A percentile compares a stretch with the other conserved stretches of the same genome.
Conservation (phyloP, 2,329 filamentous ascomycete species). For the Paradendryphiella salina region DNA sequence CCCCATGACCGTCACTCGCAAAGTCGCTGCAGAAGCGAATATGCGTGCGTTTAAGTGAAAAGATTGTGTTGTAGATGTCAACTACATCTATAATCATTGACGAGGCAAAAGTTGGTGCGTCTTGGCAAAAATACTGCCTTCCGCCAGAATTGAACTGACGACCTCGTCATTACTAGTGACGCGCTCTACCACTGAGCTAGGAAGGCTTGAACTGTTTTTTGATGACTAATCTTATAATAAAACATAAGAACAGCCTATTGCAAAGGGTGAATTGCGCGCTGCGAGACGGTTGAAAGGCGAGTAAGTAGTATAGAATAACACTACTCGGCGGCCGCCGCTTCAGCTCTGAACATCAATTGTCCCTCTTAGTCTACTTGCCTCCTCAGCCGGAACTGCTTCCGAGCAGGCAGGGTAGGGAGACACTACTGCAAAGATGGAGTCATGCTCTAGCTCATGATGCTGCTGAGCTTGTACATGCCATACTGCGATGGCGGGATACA, state of each 20-base stretch:
- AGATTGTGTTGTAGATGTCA: neutral
- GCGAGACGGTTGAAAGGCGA: too few species aligned
- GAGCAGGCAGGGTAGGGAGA: neutral
- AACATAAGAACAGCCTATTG: neutral
- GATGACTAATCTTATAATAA: conserved; percentile 7
- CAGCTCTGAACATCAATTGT: neutral
- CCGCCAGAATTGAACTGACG: conserved; percentile 29
- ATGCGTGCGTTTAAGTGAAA: neutral
- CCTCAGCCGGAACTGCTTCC: neutral
- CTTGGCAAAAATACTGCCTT: conserved; percentile 6
- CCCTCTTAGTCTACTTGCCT: neutral
- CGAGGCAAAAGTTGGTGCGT: too few species aligned
- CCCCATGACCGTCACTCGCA: too few species aligned
- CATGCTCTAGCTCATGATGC: too few species aligned
- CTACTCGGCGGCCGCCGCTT: neutral
- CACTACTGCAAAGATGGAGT: neutral
- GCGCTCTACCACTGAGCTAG: conserved; percentile 47
- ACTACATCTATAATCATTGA: too few species aligned
- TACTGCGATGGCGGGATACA: neutral
- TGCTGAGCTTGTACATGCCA: too few species aligned
- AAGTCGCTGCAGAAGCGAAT: too few species aligned
- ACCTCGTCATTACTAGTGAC: conserved; percentile 48
- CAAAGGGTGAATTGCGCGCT: too few species aligned
- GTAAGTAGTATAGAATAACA: too few species aligned
- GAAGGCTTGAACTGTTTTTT: conserved; percentile 23